Percentiles rank a stretch among this genome's conserved stretches.
These are phyloP conservation scores for Starmera quercuum DNA, from an alignment of 805 yeast genomes.

Conservation along the genomic window DNA sequence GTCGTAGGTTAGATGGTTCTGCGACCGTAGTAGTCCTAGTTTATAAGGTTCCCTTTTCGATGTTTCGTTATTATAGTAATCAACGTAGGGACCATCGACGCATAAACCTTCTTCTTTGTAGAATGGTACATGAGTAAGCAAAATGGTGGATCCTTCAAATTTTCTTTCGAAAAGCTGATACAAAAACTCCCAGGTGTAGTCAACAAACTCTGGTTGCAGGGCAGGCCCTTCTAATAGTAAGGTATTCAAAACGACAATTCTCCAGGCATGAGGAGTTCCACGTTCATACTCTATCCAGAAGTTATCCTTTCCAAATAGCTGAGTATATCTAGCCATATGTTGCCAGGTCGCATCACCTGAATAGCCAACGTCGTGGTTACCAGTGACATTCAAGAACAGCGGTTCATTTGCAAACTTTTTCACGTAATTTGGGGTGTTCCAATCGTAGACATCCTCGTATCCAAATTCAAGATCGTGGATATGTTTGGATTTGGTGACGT, in stretches of 20 bases:
- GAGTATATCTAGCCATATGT: conserved; percentile 72
- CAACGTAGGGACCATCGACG: conserved; percentile 74
- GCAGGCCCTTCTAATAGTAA: conserved; percentile 88
- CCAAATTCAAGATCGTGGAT: conserved; percentile 36
- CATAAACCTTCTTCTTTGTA: conserved; percentile 79
- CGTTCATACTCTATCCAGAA: conserved; percentile 66
- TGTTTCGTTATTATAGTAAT: conserved; percentile 48
- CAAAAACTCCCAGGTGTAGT: conserved; percentile 68
- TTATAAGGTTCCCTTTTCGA: conserved; percentile 48
- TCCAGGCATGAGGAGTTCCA: conserved; percentile 65
- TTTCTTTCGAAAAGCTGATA: conserved; percentile 44
- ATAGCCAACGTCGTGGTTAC: conserved; percentile 95
- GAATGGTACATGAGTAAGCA: conserved; percentile 86
- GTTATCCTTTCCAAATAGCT: conserved; percentile 78
- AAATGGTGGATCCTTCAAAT: conserved; percentile 72
- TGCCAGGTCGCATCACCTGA: conserved; percentile 92
- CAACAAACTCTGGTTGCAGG: conserved; percentile 59
- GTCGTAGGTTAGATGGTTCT: conserved; percentile 71
- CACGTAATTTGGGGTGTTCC: conserved; percentile 38
- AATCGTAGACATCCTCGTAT: conserved; percentile 55
- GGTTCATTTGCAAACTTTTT: conserved; percentile 40
- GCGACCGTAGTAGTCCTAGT: conserved; percentile 66
- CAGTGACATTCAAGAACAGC: conserved; percentile 75
- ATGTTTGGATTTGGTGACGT: conserved; percentile 21
- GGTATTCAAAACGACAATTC: conserved; percentile 83